These are phyloP conservation scores for Phytophthora gonapodyides DNA, from an alignment of 352 stramenopile species.

Conservation along the genomic window DNA sequence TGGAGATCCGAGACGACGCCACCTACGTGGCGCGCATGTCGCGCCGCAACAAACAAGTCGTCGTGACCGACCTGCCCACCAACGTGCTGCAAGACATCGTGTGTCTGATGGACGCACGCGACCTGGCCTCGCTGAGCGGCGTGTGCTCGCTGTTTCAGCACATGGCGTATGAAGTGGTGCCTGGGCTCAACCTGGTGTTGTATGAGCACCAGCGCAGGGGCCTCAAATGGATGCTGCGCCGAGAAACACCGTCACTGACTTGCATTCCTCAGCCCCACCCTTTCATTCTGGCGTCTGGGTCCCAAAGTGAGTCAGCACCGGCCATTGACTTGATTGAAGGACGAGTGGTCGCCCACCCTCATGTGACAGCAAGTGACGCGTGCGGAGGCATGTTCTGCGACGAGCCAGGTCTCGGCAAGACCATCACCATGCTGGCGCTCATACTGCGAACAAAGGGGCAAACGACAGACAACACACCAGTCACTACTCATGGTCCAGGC, in stretches of 20 bases:
- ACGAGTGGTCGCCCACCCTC: conserved; percentile 34
- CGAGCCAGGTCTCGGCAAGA: conserved; percentile 85
- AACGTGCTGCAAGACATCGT: conserved; percentile 63
- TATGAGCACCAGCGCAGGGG: conserved; percentile 77
- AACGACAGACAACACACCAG: conserved; percentile 28
- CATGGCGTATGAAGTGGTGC: conserved; percentile 83
- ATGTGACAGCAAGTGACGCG: conserved; percentile 43
- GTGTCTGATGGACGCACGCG: conserved; percentile 59
- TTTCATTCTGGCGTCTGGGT: conserved; percentile 42
- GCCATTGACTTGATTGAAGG: conserved; percentile 67
- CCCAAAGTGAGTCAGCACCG: conserved; percentile 9
- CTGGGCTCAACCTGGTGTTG: conserved; percentile 69
- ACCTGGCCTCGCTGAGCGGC: conserved; percentile 59
- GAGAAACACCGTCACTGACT: conserved; percentile 54
- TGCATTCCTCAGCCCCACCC: conserved; percentile 47
- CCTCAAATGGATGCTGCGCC: conserved; percentile 82
- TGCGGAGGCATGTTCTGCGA: conserved; percentile 84
- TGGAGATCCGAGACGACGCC: conserved; percentile 69
- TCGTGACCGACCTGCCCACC: conserved; percentile 72
- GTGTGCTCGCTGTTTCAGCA: conserved; percentile 82
- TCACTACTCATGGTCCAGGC: conserved; percentile 12
- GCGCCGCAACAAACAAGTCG: conserved; percentile 28
- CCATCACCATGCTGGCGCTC: conserved; percentile 84
- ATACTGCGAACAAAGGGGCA: conserved; percentile 80
- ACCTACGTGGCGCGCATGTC: conserved; percentile 66